These are phyloP conservation scores for Candida yuanshanica DNA, from an alignment of 805 yeast genomes.

Conservation along the genomic window DNA sequence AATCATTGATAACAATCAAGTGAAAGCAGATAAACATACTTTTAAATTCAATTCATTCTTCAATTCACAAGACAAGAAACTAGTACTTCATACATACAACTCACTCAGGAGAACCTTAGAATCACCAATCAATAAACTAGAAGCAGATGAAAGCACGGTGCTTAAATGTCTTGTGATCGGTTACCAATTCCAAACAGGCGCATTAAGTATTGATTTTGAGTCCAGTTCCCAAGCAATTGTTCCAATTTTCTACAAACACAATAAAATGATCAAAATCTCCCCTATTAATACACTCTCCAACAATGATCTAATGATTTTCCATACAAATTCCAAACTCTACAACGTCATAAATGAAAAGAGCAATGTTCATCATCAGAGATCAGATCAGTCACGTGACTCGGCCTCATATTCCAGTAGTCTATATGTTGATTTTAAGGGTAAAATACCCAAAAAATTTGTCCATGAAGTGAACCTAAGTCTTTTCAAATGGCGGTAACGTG, in stretches of 20 bases:
- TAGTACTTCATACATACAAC: background rate
- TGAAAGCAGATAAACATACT: background rate
- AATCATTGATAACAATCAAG: background rate
- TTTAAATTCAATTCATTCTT: background rate
- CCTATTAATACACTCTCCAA: background rate
- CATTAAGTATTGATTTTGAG: background rate
- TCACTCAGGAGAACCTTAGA: background rate
- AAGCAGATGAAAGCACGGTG: background rate
- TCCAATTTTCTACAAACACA: background rate
- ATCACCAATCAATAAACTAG: background rate
- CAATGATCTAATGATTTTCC: background rate
- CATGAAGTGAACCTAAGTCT: background rate
- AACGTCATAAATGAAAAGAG: too few species aligned
- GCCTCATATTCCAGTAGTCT: background rate
- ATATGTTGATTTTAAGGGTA: background rate
- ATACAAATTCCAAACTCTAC: too few species aligned
- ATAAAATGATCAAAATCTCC: background rate
- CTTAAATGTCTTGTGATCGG: background rate
- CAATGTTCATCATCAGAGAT: too few species aligned
- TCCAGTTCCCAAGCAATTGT: background rate
- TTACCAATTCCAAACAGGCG: background rate
- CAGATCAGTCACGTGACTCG: background rate
- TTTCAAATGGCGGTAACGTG: background rate
- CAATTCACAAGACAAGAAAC: background rate
- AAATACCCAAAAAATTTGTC: background rate